Base-by-base conservation (phyloP, 208 protist species). In the Histomonas meleagridis region DNA sequence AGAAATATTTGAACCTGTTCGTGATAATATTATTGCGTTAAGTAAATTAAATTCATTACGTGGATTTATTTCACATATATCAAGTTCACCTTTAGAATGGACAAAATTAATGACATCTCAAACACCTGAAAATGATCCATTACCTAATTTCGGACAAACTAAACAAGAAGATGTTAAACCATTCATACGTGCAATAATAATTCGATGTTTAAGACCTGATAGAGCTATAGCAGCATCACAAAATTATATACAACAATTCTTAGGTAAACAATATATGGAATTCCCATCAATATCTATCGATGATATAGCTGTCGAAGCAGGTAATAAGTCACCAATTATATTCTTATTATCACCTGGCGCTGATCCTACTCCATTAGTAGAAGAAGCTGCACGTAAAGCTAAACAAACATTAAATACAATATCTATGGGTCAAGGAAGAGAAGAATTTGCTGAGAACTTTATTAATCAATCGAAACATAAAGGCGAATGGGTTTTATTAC, bases 371-470 rank as follows among this genome's bases (percentile, higher is more conserved):
- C 96, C 94, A 49, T 94, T 96, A 62, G 97, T 99, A 92, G 95
- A 97, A 94, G 95, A 95, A 1, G 94, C 97, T 48, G 96, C 96
- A 12, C 98, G 98, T 94, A 97, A 98, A 70, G 86, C 91, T 35
- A 96, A 96, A 92, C 95, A 94, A n/a, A 65, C 92, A 9, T n/a
- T 96, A 3, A 23, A 91, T 28, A 40, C 62, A 9, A 97, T 98
- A 92, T 98, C 97, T 38, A 98, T 99, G 97, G 98, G 98, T 60
- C 97, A 98, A 94, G 97, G 97, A 12, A 97, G 99, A 95, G 98
- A 99, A 94, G 90, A 92, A 16, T 46, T 92, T 32, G 94, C 95
- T n/a, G 97, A 97, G 93, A 95, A 96, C 62, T 96, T 97, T 51
- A 97, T 97, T 62, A 26, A 57, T 23, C 51, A 90, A 35, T 81